phyloP scores from a whole-genome alignment of 2,329 filamentous ascomycete genomes.

The Fusarium dlaminii region DNA sequence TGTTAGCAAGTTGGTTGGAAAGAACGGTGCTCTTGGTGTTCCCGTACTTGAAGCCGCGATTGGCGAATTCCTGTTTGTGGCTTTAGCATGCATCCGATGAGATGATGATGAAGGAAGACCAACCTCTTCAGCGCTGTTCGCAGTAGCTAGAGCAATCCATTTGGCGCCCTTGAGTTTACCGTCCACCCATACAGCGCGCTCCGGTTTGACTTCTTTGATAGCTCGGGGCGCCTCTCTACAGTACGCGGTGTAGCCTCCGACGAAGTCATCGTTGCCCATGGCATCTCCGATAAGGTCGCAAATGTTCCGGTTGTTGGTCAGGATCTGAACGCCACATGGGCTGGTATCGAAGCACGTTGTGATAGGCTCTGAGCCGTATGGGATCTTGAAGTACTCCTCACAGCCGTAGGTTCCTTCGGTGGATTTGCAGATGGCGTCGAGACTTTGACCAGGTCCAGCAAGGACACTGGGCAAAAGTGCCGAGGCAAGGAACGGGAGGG shows the following conservation, averaged over 20 bases:
- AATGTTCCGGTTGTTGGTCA: slow-evolving; percentile 16
- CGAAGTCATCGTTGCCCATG: slow-evolving; percentile 4
- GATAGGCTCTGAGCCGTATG: slow-evolving; percentile 16
- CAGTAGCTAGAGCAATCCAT: background rate
- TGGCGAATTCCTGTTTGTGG: background rate
- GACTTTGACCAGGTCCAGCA: slow-evolving; percentile 18
- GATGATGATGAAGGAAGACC: too few relatives aligned
- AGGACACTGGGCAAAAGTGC: background rate
- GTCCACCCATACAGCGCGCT: slow-evolving; percentile 8
- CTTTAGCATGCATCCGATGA: background rate
- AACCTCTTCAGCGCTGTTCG: slow-evolving; percentile 1
- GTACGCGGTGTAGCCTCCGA: slow-evolving; percentile 2
- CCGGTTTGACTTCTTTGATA: slow-evolving; percentile 10
- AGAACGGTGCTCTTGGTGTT: slow-evolving; percentile 12
- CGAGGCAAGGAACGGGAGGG: background rate
- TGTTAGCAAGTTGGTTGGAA: slow-evolving; percentile 11
- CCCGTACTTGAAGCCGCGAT: background rate
- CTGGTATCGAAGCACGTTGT: slow-evolving; percentile 16
- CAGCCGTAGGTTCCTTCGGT: slow-evolving; percentile 27
- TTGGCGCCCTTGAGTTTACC: slow-evolving; percentile 15
- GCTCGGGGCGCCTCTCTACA: background rate
- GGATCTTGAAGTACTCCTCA: slow-evolving; percentile 5
- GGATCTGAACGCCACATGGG: slow-evolving; percentile 19
- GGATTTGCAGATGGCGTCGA: slow-evolving; percentile 20
- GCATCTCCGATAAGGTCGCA: slow-evolving; percentile 16